Conservation (phyloP, 352 stramenopile species). For the Phytophthora melonis region DNA sequence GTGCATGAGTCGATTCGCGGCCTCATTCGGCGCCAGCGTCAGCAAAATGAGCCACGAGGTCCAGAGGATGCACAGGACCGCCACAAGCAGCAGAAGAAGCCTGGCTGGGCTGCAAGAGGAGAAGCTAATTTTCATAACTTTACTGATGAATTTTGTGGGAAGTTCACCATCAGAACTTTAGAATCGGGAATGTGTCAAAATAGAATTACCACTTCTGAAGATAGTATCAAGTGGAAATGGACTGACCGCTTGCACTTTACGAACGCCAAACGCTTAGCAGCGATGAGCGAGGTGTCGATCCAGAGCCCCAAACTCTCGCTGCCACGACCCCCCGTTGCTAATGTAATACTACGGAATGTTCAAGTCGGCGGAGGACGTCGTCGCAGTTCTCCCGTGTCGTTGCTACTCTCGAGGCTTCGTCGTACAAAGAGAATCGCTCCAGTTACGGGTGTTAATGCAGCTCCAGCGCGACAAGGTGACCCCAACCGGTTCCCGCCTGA, state of each 20-base stretch:
- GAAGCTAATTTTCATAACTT: not conserved
- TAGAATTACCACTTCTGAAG: not conserved
- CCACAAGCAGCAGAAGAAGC: constrained; percentile 33
- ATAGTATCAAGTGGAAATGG: not conserved
- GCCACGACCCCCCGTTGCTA: not conserved
- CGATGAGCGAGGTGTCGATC: constrained; percentile 4
- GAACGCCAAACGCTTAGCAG: not conserved
- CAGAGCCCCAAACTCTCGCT: not conserved
- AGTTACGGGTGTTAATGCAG: not conserved
- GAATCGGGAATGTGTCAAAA: not conserved
- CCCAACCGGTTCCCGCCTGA: not conserved
- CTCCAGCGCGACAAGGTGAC: not conserved
- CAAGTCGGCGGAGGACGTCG: not conserved
- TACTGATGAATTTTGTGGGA: not conserved
- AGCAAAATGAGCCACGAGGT: constrained; percentile 39
- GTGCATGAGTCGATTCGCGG: constrained; percentile 40
- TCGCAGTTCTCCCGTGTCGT: not conserved
- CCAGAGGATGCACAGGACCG: constrained; percentile 31
- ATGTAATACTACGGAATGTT: not conserved
- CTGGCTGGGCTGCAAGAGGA: constrained; percentile 24
- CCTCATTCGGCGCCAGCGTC: constrained; percentile 31
- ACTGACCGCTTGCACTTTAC: not conserved
- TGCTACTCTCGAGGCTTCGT: not conserved
- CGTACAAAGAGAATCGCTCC: not conserved
- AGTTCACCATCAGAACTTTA: not conserved